Conservation (phyloP, 2,329 filamentous ascomycete species). For the Biscogniauxia sp. region DNA sequence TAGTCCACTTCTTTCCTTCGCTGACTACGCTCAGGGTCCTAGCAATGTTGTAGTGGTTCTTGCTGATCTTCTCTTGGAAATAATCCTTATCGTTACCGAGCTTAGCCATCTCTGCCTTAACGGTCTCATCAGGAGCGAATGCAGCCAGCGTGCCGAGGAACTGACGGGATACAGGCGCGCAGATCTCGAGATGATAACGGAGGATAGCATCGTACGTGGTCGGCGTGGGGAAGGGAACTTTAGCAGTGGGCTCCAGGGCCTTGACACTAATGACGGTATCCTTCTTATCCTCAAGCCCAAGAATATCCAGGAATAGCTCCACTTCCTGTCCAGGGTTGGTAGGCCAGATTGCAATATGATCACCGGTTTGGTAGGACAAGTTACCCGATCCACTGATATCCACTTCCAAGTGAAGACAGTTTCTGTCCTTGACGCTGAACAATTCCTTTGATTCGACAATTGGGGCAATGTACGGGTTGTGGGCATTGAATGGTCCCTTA, state of each 20-base stretch:
- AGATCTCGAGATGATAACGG: slow-evolving; percentile 96
- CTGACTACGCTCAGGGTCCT: slow-evolving; percentile 74
- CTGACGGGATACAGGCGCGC: slow-evolving; percentile 92
- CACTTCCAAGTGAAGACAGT: slow-evolving; percentile 95
- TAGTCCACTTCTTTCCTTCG: slow-evolving; percentile 73
- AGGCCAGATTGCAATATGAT: slow-evolving; percentile 96
- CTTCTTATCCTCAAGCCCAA: slow-evolving; percentile 74
- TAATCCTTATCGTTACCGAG: slow-evolving; percentile 93
- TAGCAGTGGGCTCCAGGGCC: slow-evolving; percentile 89
- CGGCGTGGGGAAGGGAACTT: slow-evolving; percentile 95
- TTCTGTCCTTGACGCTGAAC: slow-evolving; percentile 84
- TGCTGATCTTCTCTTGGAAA: slow-evolving; percentile 81
- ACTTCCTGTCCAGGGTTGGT: slow-evolving; percentile 92
- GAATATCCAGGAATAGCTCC: slow-evolving; percentile 78
- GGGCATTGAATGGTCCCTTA: slow-evolving; percentile 90
- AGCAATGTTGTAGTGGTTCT: slow-evolving; percentile 84
- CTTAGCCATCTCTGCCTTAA: slow-evolving; percentile 84
- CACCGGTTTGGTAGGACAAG: slow-evolving; percentile 90
- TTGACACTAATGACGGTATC: slow-evolving; percentile 84
- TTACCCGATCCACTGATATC: slow-evolving; percentile 80
- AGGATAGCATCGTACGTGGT: slow-evolving; percentile 93
- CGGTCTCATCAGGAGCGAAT: slow-evolving; percentile 81
- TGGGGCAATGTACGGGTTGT: slow-evolving; percentile 95
- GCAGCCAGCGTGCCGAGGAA: slow-evolving; percentile 83
- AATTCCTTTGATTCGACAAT: slow-evolving; percentile 88